phyloP scores from a whole-genome alignment of 1,284 basidiomycete genomes.

The Afroboletus lepidellus region DNA sequence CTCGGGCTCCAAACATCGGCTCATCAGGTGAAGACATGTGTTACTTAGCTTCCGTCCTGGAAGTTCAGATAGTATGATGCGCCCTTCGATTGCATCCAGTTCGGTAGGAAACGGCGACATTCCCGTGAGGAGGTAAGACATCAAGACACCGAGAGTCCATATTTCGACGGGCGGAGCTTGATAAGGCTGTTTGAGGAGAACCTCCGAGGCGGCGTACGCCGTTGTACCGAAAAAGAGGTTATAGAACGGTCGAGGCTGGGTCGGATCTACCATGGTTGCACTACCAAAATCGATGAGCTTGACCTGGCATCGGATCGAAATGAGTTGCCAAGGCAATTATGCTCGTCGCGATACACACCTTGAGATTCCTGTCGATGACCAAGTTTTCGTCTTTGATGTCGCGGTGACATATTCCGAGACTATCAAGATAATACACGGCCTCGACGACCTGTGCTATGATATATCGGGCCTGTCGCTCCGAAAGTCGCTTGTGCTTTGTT shows the following conservation, averaged over 20 bases:
- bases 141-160: conserved; percentile 89
- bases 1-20: conserved; percentile 72
- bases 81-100: conserved; percentile 62
- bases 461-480: conserved; percentile 77
- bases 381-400: conserved; percentile 96
- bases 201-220: conserved; percentile 80
- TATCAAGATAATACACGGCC: conserved; percentile 76
- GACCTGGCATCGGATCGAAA: conserved; percentile 47
- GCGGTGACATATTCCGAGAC: conserved; percentile 79
- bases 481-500: conserved; percentile 71
- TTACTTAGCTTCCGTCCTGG: conserved; percentile 38
- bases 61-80: conserved; percentile 43
- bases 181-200: conserved; percentile 72
- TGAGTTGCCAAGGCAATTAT: conserved; percentile 3
- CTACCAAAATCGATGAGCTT: conserved; percentile 95
- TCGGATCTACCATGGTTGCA: conserved; percentile 74
- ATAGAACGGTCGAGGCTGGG: conserved; percentile 65
- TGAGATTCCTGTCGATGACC: conserved; percentile 74
- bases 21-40: conserved; percentile 60
- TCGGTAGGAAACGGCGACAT: conserved; percentile 81
- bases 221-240: conserved; percentile 79
- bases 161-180: conserved; percentile 82
- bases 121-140: conserved; percentile 84
- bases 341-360: conserved; percentile 40
- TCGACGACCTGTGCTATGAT: conserved; percentile 88